phyloP scores from a whole-genome alignment of 164 flowering plant genomes.

The Hamamelis virginiana region DNA sequence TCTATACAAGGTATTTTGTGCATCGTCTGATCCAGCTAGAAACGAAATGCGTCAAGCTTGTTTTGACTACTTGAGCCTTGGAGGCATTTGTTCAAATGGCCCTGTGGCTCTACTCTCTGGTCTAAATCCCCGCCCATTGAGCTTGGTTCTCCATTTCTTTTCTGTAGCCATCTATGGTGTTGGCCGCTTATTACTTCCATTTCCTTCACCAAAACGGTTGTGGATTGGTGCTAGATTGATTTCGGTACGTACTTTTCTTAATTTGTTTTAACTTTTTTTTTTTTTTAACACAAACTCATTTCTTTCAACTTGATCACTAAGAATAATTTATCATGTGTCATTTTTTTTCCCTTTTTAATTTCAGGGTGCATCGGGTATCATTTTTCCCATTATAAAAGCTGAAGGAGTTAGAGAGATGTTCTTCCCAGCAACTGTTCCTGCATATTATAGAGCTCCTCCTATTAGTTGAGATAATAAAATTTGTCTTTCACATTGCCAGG shows the following conservation, averaged over 20 bases:
- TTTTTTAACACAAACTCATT: not conserved
- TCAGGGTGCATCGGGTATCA: constrained; percentile 21
- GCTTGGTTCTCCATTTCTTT: constrained; percentile 18
- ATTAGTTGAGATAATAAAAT: not conserved
- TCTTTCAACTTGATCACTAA: not conserved
- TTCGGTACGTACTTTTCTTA: constrained; percentile 1
- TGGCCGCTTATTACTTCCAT: constrained; percentile 17
- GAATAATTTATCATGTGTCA: not conserved
- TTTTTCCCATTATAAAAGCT: constrained; percentile 18
- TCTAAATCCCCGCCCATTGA: constrained; percentile 15
- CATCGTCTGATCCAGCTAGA: constrained; percentile 20
- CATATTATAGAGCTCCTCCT: constrained; percentile 20
- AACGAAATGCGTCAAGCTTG: constrained; percentile 20
- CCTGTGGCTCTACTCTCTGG: constrained; percentile 23
- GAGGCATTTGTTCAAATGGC: constrained; percentile 16
- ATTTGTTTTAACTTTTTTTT: not conserved
- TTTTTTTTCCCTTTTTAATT: not conserved
- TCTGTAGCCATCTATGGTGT: constrained; percentile 19
- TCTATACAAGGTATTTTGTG: constrained; percentile 20
- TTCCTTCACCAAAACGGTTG: constrained; percentile 13
- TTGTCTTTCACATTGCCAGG: not conserved
- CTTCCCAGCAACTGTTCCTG: constrained; percentile 21
- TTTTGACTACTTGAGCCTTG: constrained; percentile 20
- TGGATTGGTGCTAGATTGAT: constrained; percentile 14
- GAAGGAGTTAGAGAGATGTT: constrained; percentile 25